These are phyloP conservation scores for Lumnitzera littorea DNA, from an alignment of 345 rosid species.

Conservation along the genomic window DNA sequence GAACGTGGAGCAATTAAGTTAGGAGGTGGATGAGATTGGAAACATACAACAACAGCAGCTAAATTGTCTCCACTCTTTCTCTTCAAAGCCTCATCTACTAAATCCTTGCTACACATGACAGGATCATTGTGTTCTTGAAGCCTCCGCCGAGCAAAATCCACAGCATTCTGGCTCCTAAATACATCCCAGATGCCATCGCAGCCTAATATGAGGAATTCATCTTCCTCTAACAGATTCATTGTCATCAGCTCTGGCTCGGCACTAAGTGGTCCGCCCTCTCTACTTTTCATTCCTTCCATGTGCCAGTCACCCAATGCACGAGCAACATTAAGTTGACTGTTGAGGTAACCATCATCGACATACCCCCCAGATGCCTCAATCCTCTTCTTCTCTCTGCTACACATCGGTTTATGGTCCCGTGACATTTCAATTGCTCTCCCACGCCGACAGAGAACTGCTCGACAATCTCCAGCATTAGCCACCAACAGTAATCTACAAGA, in stretches of 20 bases:
- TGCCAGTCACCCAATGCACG: slow-evolving; percentile 96
- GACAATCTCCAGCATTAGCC: slow-evolving; percentile 91
- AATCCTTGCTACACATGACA: slow-evolving; percentile 55
- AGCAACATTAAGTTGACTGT: slow-evolving; percentile 74
- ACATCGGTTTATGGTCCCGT: slow-evolving; percentile 76
- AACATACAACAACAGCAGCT: slow-evolving; percentile 67
- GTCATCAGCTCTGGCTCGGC: slow-evolving; percentile 81
- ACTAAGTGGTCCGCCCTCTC: slow-evolving; percentile 64
- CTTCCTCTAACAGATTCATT: slow-evolving; percentile 46
- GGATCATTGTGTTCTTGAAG: slow-evolving; percentile 87
- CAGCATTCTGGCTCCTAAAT: slow-evolving; percentile 77
- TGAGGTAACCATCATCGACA: slow-evolving; percentile 63
- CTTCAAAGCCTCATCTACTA: slow-evolving; percentile 78
- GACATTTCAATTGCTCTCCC: slow-evolving; percentile 89
- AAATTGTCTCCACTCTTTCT: slow-evolving; percentile 83
- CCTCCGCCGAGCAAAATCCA: slow-evolving; percentile 81
- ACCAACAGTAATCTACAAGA: slow-evolving; percentile 58
- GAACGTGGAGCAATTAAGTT: slow-evolving; percentile 54
- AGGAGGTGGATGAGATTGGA: slow-evolving; percentile 62
- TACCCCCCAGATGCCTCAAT: slow-evolving; percentile 74
- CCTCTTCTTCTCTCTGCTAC: slow-evolving; percentile 50
- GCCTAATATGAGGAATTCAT: slow-evolving; percentile 79
- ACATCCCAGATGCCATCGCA: slow-evolving; percentile 96
- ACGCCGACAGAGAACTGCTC: slow-evolving; percentile 71
- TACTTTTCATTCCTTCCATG: slow-evolving; percentile 74